These are phyloP conservation scores for Coniochaeta sp. DNA, from an alignment of 2,329 filamentous ascomycete genomes.

Conservation along the genomic window DNA sequence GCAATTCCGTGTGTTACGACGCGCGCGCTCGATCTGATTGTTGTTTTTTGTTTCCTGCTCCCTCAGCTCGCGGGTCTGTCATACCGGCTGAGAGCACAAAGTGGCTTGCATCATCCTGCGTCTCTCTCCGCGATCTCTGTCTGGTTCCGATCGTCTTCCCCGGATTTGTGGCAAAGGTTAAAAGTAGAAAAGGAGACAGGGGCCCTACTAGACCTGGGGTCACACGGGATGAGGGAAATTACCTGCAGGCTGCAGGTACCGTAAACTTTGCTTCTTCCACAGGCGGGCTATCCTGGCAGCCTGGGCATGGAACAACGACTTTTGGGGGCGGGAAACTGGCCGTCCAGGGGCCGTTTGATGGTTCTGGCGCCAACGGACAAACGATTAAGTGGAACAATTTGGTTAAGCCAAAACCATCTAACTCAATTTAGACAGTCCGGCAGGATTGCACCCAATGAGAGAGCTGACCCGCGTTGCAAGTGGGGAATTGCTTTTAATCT, in stretches of 20 bases:
- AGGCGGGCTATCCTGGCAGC: too few species aligned
- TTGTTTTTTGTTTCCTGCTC: background rate
- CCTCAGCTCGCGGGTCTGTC: background rate
- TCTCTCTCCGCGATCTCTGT: background rate
- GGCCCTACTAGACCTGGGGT: background rate
- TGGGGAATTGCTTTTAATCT: background rate
- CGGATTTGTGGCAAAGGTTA: background rate
- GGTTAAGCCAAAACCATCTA: background rate
- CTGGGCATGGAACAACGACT: background rate
- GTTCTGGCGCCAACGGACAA: background rate
- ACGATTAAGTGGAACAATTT: background rate
- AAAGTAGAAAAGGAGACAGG: background rate
- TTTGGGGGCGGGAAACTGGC: background rate
- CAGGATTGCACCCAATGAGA: background rate
- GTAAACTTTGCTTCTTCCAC: background rate
- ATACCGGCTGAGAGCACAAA: background rate
- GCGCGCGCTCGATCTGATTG: too few species aligned
- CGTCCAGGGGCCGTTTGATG: too few species aligned
- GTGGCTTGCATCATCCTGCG: background rate
- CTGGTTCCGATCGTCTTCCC: background rate
- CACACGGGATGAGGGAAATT: background rate
- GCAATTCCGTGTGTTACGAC: background rate
- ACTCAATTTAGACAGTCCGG: background rate
- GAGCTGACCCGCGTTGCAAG: background rate
- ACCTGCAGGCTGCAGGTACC: background rate